A percentile compares a stretch with the other conserved stretches of the same genome.
phyloP scores from a whole-genome alignment of 2,329 filamentous ascomycete genomes.

The Paracamarosporium sp. region DNA sequence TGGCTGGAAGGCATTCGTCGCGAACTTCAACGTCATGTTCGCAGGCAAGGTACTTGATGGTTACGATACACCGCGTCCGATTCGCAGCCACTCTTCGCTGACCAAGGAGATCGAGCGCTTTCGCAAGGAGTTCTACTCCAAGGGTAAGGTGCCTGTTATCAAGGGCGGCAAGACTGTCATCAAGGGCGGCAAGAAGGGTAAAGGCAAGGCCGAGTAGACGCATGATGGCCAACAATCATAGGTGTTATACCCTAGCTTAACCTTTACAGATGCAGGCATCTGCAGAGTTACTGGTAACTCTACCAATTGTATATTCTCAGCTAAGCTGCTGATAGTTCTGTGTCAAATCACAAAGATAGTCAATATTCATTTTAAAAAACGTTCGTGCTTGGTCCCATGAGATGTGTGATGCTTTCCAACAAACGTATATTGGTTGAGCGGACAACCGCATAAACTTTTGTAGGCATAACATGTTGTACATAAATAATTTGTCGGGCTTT shows the following conservation, averaged over 20 bases:
- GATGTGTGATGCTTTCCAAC: no score
- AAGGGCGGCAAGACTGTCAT: no score
- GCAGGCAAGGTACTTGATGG: constrained; percentile 20
- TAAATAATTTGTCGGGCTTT: no score
- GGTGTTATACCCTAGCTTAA: background rate
- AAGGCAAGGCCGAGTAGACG: background rate
- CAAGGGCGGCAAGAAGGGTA: constrained; percentile 8
- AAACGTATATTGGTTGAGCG: no score
- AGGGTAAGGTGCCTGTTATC: constrained; percentile 26
- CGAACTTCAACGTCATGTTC: constrained; percentile 31
- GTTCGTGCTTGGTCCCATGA: no score
- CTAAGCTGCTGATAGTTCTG: no score
- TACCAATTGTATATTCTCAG: no score
- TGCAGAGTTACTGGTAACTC: no score
- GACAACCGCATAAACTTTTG: no score
- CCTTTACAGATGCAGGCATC: background rate
- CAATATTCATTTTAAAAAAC: no score
- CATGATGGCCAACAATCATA: background rate
- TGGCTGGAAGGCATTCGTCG: constrained; percentile 33
- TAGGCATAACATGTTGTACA: no score
- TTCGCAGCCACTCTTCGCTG: constrained; percentile 27
- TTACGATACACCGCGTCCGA: constrained; percentile 12
- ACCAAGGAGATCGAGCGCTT: constrained; percentile 40
- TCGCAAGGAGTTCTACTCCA: constrained; percentile 26
- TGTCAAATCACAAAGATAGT: no score